Conservation (phyloP, 345 rosid species). For the Arabidopsis suecica region DNA sequence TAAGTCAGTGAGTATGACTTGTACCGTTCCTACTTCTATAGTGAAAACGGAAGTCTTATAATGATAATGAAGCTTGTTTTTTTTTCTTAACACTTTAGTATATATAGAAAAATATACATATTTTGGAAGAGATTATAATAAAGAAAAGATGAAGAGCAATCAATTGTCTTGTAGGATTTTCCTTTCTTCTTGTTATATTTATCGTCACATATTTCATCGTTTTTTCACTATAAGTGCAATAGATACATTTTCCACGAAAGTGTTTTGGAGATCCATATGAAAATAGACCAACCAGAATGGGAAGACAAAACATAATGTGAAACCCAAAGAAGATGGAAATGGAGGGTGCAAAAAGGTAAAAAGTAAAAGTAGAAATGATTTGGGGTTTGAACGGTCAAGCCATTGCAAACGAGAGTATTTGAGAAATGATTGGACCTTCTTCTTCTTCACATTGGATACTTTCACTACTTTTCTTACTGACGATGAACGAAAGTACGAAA, state of each 20-base stretch:
- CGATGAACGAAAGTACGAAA: constrained; percentile 6
- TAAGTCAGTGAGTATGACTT: too few relatives aligned
- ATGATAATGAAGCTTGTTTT: too few relatives aligned
- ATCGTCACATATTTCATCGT: too few relatives aligned
- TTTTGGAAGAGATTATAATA: too few relatives aligned
- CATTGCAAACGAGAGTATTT: constrained; percentile 17
- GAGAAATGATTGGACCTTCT: constrained; percentile 22
- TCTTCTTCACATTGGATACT: constrained; percentile 44
- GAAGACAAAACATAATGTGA: background rate
- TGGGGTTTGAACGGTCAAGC: constrained; percentile 49
- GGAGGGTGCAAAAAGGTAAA: constrained; percentile 8
- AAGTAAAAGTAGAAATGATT: constrained; percentile 9
- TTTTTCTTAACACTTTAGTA: too few relatives aligned
- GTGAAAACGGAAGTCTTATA: too few relatives aligned
- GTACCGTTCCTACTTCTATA: too few relatives aligned
- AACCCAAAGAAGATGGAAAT: background rate
- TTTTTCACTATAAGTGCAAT: background rate
- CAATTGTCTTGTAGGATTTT: too few relatives aligned
- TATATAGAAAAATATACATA: too few relatives aligned
- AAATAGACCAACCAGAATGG: background rate
- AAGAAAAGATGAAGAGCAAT: too few relatives aligned
- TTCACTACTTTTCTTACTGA: background rate
- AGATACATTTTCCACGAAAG: background rate
- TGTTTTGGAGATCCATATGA: constrained; percentile 1
- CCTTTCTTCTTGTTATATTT: too few relatives aligned